A percentile compares a stretch with the other conserved stretches of the same genome.
Evolutionary conservation across 208 protist species (phyloP).

Genomic region (Acanthamoeba castellanii): DNA sequence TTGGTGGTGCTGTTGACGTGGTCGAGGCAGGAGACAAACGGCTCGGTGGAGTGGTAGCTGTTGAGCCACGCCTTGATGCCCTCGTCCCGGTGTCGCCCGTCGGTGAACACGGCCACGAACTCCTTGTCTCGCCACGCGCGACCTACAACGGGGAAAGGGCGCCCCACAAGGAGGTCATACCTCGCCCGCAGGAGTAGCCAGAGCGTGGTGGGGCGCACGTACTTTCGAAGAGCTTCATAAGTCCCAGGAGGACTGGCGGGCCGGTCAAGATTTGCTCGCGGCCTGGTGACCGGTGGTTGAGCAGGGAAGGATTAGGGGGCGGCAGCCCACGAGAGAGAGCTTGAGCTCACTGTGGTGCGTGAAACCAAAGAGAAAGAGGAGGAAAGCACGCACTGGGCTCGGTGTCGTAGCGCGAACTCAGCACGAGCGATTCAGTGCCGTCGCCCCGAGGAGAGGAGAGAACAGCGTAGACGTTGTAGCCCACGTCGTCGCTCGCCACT

Average conservation of each 20-base stretch:
- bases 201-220: neutral
- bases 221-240: conserved; percentile 48
- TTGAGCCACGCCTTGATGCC: conserved; percentile 47
- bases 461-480: conserved; percentile 69
- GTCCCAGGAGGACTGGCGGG: neutral
- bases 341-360: neutral
- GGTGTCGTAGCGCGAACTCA: conserved; percentile 42
- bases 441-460: conserved; percentile 59
- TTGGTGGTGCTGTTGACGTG: neutral
- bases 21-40: neutral
- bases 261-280: neutral
- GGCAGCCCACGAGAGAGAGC: neutral
- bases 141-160: neutral
- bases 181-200: too few species aligned
- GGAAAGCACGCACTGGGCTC: neutral
- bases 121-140: conserved; percentile 55
- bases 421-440: conserved; percentile 44
- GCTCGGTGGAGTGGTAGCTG: conserved; percentile 41
- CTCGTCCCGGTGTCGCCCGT: conserved; percentile 29
- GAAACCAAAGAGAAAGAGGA: neutral
- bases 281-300: neutral
- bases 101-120: conserved; percentile 50
- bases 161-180: neutral
- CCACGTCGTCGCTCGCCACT: neutral
- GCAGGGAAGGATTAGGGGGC: neutral